phyloP scores from a whole-genome alignment of 1,139 yeast genomes.

The Taphrina flavorubra region DNA sequence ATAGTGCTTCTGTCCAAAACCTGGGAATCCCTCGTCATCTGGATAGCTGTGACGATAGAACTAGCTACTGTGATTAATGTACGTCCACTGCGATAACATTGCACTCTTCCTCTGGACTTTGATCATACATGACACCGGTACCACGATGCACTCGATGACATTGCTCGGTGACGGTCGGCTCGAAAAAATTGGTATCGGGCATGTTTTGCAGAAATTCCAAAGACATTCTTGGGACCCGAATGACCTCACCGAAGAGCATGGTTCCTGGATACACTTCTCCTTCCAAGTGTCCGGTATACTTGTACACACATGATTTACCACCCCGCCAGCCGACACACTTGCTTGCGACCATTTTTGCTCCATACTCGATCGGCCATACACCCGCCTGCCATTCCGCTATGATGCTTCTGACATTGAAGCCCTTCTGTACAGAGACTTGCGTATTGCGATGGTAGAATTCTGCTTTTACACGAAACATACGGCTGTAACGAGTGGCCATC shows the following conservation, averaged over 20 bases:
- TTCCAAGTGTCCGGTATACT: neutral
- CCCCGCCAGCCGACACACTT: neutral
- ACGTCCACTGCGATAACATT: neutral
- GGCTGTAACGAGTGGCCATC: neutral
- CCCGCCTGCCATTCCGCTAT: neutral
- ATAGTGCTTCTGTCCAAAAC: no score
- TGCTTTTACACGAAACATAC: slow-evolving; percentile 1
- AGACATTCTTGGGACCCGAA: neutral
- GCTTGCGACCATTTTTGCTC: neutral
- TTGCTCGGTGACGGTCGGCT: neutral
- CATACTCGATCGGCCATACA: neutral
- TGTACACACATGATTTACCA: neutral
- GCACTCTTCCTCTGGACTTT: neutral
- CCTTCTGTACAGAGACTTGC: neutral
- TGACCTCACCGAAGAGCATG: neutral
- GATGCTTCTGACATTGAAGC: neutral
- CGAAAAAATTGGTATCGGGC: neutral
- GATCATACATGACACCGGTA: neutral
- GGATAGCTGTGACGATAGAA: no score
- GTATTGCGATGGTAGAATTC: neutral
- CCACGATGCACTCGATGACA: neutral
- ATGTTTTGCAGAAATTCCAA: neutral
- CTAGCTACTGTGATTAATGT: no score
- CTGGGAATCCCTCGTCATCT: no score
- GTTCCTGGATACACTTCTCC: neutral